Evolutionary conservation across 2,329 filamentous ascomycete species (phyloP).

Genomic region (Rhinocladiella similis): DNA sequence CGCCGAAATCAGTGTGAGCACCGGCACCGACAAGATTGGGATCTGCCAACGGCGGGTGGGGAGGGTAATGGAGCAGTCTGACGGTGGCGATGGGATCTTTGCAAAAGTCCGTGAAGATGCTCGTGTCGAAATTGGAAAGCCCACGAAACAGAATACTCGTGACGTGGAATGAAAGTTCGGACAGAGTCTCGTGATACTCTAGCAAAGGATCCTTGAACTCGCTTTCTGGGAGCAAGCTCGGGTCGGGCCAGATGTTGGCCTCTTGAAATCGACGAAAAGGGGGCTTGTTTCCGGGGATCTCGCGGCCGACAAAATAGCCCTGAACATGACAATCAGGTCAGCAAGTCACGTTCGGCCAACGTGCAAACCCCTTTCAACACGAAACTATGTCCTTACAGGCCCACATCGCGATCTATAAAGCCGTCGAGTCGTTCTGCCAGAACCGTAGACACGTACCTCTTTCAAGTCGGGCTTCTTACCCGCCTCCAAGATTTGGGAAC

Average conservation of each 20-base stretch:
- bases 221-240: background rate
- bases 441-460: constrained; percentile 27
- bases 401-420: no score
- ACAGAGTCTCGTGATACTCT: constrained; percentile 15
- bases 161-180: constrained; percentile 12
- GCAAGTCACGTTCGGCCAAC: no score
- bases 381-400: no score
- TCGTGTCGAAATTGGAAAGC: constrained; percentile 43
- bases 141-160: constrained; percentile 46
- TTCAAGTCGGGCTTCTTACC: constrained; percentile 31
- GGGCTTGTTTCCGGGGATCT: constrained; percentile 23
- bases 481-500: constrained; percentile 31
- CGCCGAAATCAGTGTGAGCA: constrained; percentile 53
- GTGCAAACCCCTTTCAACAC: no score
- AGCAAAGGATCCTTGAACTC: constrained; percentile 18
- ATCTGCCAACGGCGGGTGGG: constrained; percentile 27
- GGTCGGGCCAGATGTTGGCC: constrained; percentile 21
- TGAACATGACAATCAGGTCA: background rate
- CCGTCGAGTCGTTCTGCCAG: background rate
- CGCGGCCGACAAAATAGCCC: constrained; percentile 32
- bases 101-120: constrained; percentile 30
- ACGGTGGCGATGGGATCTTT: constrained; percentile 31
- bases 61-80: constrained; percentile 34
- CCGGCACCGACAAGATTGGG: constrained; percentile 32
- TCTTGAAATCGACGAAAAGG: constrained; percentile 22